Conservation (phyloP, 1,284 basidiomycete species). For the Heterobasidion occidentale region DNA sequence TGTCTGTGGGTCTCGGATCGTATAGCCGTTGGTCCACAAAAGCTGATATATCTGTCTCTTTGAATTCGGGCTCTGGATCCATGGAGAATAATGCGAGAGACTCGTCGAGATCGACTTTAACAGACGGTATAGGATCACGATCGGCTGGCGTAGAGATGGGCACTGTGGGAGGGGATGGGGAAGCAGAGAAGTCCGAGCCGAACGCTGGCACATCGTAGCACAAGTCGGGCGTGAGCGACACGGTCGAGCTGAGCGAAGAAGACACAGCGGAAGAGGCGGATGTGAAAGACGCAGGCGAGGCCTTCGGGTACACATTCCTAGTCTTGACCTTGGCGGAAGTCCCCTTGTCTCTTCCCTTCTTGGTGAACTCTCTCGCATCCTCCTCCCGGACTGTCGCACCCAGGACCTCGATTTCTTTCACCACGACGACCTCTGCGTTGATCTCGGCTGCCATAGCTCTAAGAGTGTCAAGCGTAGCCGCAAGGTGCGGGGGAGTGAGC, state of each 20-base stretch:
- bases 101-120: constrained; percentile 22
- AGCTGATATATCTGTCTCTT: constrained; percentile 16
- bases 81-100: constrained; percentile 36
- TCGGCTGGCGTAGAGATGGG: constrained; percentile 11
- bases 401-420: constrained; percentile 73
- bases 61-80: constrained; percentile 34
- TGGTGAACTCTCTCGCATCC: constrained; percentile 17
- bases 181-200: constrained; percentile 1
- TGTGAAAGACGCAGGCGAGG: neutral
- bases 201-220: constrained; percentile 1
- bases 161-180: constrained; percentile 15
- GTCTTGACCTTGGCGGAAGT: neutral
- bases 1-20: constrained; percentile 7
- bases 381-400: neutral
- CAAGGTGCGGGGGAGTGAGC: constrained; percentile 67
- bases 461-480: constrained; percentile 74
- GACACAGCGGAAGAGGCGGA: neutral
- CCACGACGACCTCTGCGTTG: constrained; percentile 81
- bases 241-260: neutral
- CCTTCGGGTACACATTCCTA: neutral
- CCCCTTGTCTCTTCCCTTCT: constrained; percentile 23
- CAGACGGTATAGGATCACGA: neutral
- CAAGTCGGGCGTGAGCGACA: neutral
- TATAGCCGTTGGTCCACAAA: neutral
- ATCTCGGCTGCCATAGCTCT: constrained; percentile 91